phyloP scores from a whole-genome alignment of 2,329 filamentous ascomycete species.

The Biscogniauxia sp. region DNA sequence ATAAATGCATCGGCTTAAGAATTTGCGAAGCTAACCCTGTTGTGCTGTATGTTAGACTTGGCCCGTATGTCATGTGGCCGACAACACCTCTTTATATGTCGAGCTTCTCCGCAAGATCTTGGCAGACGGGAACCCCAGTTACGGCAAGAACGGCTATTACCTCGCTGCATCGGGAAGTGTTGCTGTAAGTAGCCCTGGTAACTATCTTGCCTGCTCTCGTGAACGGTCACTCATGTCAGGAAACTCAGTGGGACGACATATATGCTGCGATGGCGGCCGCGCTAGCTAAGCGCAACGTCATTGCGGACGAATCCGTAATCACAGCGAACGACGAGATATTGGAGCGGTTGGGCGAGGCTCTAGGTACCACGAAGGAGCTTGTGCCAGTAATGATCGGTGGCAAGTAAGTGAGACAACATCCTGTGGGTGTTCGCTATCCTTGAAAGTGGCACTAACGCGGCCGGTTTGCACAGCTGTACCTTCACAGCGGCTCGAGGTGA shows the following conservation, averaged over 20 bases:
- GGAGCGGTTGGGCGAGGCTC: constrained; percentile 39
- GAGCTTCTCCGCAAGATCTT: constrained; percentile 45
- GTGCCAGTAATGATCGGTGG: constrained; percentile 44
- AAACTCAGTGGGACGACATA: constrained; percentile 44
- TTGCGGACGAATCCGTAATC: constrained; percentile 37
- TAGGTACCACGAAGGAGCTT: constrained; percentile 34
- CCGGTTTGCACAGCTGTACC: constrained; percentile 33
- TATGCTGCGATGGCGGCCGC: constrained; percentile 44
- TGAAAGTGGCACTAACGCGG: neutral
- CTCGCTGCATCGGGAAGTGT: constrained; percentile 48
- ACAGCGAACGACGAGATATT: constrained; percentile 36
- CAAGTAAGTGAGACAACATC: constrained; percentile 32
- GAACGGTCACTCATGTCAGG: neutral
- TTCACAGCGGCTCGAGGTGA: constrained; percentile 40
- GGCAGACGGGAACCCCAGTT: constrained; percentile 31
- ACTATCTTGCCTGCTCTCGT: neutral
- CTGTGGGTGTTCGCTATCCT: neutral
- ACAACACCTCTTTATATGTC: constrained; percentile 47
- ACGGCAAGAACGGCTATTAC: constrained; percentile 48
- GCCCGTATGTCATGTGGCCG: constrained; percentile 52
- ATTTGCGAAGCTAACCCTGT: neutral
- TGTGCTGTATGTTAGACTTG: constrained; percentile 36
- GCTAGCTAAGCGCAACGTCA: constrained; percentile 38
- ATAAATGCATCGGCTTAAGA: neutral
- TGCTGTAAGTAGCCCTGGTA: constrained; percentile 19